Percentiles rank a stretch among this genome's conserved stretches.
Evolutionary conservation across 768 basidiomycete genomes (phyloP).

Genomic region (Agaricus subrufescens): DNA sequence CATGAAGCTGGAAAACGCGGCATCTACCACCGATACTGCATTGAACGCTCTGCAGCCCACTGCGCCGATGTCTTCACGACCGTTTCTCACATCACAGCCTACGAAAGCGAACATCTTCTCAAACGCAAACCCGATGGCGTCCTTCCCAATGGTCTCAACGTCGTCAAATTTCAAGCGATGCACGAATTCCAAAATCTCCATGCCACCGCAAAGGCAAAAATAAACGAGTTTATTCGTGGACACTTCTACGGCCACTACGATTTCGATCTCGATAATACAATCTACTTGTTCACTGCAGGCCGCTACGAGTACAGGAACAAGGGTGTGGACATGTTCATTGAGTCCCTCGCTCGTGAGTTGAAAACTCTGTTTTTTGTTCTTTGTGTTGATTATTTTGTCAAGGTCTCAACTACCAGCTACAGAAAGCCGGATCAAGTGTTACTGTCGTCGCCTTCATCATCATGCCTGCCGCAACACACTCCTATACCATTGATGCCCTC

Average conservation of each 20-base stretch:
- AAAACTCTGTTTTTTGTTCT: neutral
- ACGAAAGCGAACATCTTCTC: conserved; percentile 92
- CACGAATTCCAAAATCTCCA: conserved; percentile 99
- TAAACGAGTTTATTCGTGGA: conserved; percentile 95
- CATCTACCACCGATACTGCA: conserved; percentile 97
- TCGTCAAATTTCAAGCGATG: conserved; percentile 98
- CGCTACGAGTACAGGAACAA: conserved; percentile 99
- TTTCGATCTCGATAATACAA: conserved; percentile 89
- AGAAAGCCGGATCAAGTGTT: conserved; percentile 57
- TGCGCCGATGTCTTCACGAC: conserved; percentile 99
- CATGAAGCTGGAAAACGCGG: conserved; percentile 99
- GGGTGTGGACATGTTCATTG: conserved; percentile 99
- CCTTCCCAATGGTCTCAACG: conserved; percentile 95
- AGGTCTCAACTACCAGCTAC: conserved; percentile 49
- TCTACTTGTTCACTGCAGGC: conserved; percentile 98
- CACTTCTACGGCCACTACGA: conserved; percentile 99
- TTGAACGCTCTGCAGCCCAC: conserved; percentile 91
- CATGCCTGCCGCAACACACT: conserved; percentile 94
- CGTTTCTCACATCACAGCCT: conserved; percentile 96
- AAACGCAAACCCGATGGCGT: conserved; percentile 98
- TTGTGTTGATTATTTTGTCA: conserved; percentile 1
- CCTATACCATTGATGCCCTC: conserved; percentile 95
- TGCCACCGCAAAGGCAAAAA: conserved; percentile 90
- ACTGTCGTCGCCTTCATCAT: conserved; percentile 99
- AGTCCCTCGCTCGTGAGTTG: conserved; percentile 79